These are phyloP conservation scores for Gonapodya prolifera DNA, from an alignment of 192 early-diverging fungal genomes.

Conservation along the genomic window DNA sequence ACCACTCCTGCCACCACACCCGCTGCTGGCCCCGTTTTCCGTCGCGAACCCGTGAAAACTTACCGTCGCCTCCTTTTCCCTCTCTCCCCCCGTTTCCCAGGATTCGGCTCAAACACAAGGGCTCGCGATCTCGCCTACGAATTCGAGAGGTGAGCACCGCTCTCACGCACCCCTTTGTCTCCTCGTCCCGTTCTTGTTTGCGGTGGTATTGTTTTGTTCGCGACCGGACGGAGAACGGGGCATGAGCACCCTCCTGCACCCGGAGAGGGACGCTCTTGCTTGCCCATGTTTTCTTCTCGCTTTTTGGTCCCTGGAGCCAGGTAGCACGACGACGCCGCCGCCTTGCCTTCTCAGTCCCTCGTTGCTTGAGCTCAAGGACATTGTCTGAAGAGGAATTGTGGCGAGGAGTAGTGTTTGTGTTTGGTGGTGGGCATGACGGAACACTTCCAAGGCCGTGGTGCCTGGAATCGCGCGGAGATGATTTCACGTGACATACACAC, in stretches of 20 bases:
- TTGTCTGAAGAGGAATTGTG: too few relatives aligned
- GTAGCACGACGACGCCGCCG: neutral
- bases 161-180: neutral
- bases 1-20: neutral
- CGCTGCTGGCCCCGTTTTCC: neutral
- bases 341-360: neutral
- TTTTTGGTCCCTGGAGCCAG: neutral
- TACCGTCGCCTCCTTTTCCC: neutral
- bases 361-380: neutral
- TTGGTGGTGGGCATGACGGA: too few relatives aligned
- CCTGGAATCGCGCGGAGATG: too few relatives aligned
- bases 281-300: neutral
- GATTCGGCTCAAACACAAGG: slow-evolving; percentile 61
- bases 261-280: neutral
- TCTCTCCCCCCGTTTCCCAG: slow-evolving; percentile 71
- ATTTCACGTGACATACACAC: too few relatives aligned
- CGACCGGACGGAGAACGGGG: neutral
- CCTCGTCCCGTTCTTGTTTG: neutral
- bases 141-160: slow-evolving; percentile 68
- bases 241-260: neutral
- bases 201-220: neutral
- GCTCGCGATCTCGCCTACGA: slow-evolving; percentile 90
- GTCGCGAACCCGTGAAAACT: neutral
- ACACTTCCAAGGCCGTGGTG: too few relatives aligned
- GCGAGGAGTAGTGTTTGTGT: too few relatives aligned